Evolutionary conservation across 2,329 filamentous ascomycete genomes (phyloP), one percentile per base, ranked within the genome.

Genomic region (Botryotinia narcissicola): DNA sequence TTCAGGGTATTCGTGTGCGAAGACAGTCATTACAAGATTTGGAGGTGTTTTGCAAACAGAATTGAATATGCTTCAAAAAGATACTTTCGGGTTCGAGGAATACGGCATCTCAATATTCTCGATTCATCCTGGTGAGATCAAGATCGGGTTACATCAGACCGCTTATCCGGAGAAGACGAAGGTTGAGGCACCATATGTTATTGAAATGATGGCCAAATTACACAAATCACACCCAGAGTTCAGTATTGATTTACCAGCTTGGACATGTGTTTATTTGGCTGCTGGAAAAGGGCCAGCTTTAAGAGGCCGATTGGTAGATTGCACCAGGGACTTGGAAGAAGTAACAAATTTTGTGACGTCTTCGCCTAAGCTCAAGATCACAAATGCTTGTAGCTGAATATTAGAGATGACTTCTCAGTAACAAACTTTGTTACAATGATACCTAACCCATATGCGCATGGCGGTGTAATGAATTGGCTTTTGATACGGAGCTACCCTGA

Each of bases 241-340:
- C 42, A 74, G 74, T 60, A 71, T 70, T 22, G 75, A 75, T 40
- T 54, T 74, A 46, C 73, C 75, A 25, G 75, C 75, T 46, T 77
- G 75, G 75, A 77, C 75, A 46, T 77, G 75, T 70, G 75, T 77
- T 20, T 77, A 76, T 72, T 73, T 77, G 60, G 75, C 75, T n/a
- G 62, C 75, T 44, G 75, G 75, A 12, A 75, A 73, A 42, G 75
- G 75, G 14, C 62, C 16, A 18, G 51, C 51, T 54, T 54, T 54
- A 18, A 75, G 74, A 54, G 75, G 75, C 16, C 67, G 73, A 5
- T 46, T 77, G 35, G 71, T 77, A 32, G 75, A 77, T 67, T 77
- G 75, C 48, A 77, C 75, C 0, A 63, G 74, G 29, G 75, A 77
- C 57, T 70, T 77, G 60, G 74, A 75, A 69, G 75, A 77, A 62